phyloP scores from a whole-genome alignment of 2,329 filamentous ascomycete species.

The Ceratocystis papillata region DNA sequence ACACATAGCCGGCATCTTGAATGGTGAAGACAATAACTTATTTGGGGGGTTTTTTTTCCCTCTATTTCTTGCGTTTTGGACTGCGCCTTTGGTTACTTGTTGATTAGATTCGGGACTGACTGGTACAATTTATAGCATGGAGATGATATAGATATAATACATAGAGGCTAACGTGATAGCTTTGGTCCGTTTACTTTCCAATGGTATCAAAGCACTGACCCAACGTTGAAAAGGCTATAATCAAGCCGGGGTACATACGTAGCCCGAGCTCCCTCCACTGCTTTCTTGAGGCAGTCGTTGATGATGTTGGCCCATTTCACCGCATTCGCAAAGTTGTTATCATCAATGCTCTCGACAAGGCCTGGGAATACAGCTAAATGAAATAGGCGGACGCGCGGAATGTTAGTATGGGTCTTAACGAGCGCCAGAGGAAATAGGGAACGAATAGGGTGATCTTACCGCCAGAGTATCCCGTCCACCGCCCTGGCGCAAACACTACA shows the following conservation, averaged over 20 bases:
- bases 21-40: slow-evolving; percentile 3
- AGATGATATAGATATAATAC: too few species aligned
- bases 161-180: too few species aligned
- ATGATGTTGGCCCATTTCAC: slow-evolving; percentile 51
- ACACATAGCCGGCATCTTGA: background rate
- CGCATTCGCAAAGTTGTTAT: slow-evolving; percentile 47
- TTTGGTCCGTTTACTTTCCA: too few species aligned
- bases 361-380: slow-evolving; percentile 49
- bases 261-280: slow-evolving; percentile 26
- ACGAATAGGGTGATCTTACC: slow-evolving; percentile 37
- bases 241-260: background rate
- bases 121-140: too few species aligned
- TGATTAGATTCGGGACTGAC: too few species aligned
- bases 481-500: slow-evolving; percentile 79
- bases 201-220: too few species aligned
- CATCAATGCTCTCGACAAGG: slow-evolving; percentile 51
- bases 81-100: background rate
- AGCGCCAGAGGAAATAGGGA: slow-evolving; percentile 8
- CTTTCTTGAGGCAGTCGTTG: slow-evolving; percentile 39
- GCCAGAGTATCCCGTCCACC: slow-evolving; percentile 86
- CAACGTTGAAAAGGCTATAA: background rate
- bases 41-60: background rate
- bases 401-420: slow-evolving; percentile 22
- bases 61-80: background rate
- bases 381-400: slow-evolving; percentile 8